phyloP scores from a whole-genome alignment of 441 rosid genomes.

The Melastoma candidum region DNA sequence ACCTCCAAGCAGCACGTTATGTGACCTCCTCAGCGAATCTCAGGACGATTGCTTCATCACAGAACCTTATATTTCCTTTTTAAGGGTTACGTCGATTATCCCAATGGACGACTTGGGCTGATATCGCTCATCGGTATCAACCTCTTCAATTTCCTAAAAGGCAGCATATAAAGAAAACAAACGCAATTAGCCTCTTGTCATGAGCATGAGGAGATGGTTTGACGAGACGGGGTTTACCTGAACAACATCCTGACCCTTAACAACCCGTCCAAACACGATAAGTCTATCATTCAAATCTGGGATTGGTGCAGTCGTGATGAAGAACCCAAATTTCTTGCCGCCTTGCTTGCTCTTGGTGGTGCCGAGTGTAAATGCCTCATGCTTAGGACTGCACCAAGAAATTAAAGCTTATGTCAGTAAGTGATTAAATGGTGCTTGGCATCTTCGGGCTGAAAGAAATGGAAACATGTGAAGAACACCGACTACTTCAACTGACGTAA shows the following conservation, averaged over 20 bases:
- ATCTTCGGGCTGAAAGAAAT: background rate
- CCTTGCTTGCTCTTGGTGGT: constrained; percentile 52
- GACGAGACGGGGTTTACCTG: constrained; percentile 36
- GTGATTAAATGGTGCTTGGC: too few species aligned
- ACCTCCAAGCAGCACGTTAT: too few species aligned
- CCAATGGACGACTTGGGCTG: constrained; percentile 54
- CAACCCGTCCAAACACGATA: constrained; percentile 69
- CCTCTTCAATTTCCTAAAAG: constrained; percentile 65
- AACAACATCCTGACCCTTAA: constrained; percentile 82
- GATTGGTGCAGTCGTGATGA: constrained; percentile 84
- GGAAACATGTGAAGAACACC: background rate
- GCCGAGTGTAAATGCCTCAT: constrained; percentile 84
- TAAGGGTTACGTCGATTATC: constrained; percentile 40
- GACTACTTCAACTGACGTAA: too few species aligned
- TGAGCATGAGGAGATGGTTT: background rate
- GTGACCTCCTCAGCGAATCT: too few species aligned
- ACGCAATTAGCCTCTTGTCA: background rate
- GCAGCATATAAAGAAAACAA: background rate
- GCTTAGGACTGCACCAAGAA: constrained; percentile 52
- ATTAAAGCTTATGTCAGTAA: background rate
- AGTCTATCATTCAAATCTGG: constrained; percentile 69
- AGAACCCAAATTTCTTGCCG: constrained; percentile 52
- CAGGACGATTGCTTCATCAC: too few species aligned
- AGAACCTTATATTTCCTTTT: constrained; percentile 30
- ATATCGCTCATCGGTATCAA: constrained; percentile 77